A percentile compares a stretch with the other conserved stretches of the same genome.
Evolutionary conservation across 2,329 filamentous ascomycete species (phyloP).

Genomic region (Amesomyces nigricolor): DNA sequence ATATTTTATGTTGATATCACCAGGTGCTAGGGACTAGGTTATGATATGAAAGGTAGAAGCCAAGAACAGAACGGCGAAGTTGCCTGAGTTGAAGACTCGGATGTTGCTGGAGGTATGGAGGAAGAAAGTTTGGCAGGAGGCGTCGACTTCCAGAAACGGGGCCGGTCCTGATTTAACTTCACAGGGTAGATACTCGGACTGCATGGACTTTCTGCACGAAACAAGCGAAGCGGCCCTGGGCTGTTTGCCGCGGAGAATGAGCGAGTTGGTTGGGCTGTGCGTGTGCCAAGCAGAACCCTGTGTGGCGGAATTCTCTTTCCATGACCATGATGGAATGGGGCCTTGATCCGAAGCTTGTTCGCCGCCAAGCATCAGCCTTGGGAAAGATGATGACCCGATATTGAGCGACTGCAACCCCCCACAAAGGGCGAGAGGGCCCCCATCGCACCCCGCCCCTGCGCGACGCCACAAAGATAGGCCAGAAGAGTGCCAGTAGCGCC

Average conservation of each 20-base stretch:
- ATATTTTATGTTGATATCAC: slow-evolving; percentile 4
- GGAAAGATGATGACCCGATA: not conserved
- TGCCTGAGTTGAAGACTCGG: not conserved
- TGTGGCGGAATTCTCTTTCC: slow-evolving; percentile 2
- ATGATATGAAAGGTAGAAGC: no score
- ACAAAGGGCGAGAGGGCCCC: no score
- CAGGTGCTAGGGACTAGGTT: no score
- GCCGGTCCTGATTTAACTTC: no score
- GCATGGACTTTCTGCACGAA: not conserved
- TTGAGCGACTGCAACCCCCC: not conserved
- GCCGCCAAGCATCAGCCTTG: not conserved
- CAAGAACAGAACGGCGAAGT: not conserved
- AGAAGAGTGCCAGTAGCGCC: not conserved
- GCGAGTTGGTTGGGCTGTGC: not conserved
- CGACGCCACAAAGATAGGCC: not conserved
- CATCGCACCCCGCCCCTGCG: no score
- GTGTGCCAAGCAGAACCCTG: slow-evolving; percentile 5
- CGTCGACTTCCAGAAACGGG: no score
- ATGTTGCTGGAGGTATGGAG: not conserved
- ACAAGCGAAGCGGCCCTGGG: not conserved
- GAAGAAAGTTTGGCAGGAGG: not conserved
- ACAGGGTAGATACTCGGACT: not conserved
- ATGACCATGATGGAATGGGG: slow-evolving; percentile 1
- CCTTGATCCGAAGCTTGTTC: not conserved
- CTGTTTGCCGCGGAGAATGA: not conserved